These are phyloP conservation scores for Carex parvula DNA, from an alignment of 176 grass and related monocot genomes.

Conservation along the genomic window DNA sequence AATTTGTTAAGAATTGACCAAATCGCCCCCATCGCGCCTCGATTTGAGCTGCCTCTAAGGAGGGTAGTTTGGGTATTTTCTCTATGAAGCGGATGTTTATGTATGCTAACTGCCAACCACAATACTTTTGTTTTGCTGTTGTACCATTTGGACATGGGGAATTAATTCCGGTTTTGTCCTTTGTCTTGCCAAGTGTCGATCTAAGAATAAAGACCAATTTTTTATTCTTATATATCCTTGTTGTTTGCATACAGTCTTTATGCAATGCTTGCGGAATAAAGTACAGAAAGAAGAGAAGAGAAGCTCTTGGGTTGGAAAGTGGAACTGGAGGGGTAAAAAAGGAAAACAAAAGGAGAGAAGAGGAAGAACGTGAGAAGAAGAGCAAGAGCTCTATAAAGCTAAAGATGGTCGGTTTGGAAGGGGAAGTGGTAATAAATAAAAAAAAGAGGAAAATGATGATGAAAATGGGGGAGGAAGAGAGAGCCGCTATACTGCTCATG, in stretches of 20 bases:
- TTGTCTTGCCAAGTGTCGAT: background rate
- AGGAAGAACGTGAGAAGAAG: background rate
- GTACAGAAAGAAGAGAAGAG: constrained; percentile 86
- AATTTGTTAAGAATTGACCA: background rate
- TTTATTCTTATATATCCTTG: background rate
- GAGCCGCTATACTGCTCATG: constrained; percentile 80
- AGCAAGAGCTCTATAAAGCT: constrained; percentile 27
- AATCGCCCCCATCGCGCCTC: background rate
- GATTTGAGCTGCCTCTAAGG: background rate
- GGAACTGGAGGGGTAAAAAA: constrained; percentile 21
- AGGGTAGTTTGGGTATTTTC: background rate
- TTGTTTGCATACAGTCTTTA: constrained; percentile 43
- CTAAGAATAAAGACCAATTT: background rate
- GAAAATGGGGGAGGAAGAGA: constrained; percentile 61
- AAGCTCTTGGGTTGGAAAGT: constrained; percentile 42
- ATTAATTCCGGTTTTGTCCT: background rate
- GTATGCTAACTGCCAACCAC: background rate
- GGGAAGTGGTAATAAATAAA: constrained; percentile 28
- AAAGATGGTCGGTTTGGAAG: constrained; percentile 26
- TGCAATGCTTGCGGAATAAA: constrained; percentile 96
- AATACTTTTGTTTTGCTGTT: background rate
- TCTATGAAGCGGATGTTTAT: no score
- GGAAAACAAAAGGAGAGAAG: background rate
- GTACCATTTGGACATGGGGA: background rate
- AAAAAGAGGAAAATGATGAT: constrained; percentile 62